Base-by-base conservation (phyloP, 2,329 filamentous ascomycete species). In the Penicillium rolfsii region DNA sequence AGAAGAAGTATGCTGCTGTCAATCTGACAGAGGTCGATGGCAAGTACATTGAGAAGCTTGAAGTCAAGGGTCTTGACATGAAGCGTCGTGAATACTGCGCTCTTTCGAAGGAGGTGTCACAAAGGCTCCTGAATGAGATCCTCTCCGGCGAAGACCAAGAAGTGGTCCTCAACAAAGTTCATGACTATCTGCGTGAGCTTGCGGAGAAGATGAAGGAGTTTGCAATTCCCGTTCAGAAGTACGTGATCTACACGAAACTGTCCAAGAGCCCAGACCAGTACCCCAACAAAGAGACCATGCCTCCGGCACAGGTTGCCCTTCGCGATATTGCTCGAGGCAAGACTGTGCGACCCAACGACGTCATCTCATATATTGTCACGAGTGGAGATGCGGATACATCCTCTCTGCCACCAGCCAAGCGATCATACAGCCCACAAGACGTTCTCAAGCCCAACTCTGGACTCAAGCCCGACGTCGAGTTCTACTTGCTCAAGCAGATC, bases 1-100 rank as follows among this genome's bases (percentile, higher is more conserved):
- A 99, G 85, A 99, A 99, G 83, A 99, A 99, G 82, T 99, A 99
- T 77, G 95, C 95, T 8, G 95, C 95, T 43, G 91, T 99, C 77
- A 98, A 96, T 75, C 87, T 98, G 75, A 87, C 95, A 6, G 91
- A 97, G 71, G 84, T 91, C 24, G 90, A 96, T 70, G 93, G 93
- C 69, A 96, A 94, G 75, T 96, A 89, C 73, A 83, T 94, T 48
- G 94, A 98, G 75, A 94, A 96, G 80, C 90, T 99, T 78, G 95
- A 99, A 76, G 91, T 99, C 73, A 99, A 99, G 79, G 95, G 95
- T 81, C 85, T 99, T 52, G 95, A 99, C 73, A 99, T 99, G 95
- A 92, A 90, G 79, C 88, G 95, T 71, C 89, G 96, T 82, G 95
- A 99, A 80, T 99, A 97, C 81, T 99, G 95, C 75, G 90, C 89